Evolutionary conservation across 2,329 filamentous ascomycete genomes (phyloP).

Genomic region (Diplodia mutila): DNA sequence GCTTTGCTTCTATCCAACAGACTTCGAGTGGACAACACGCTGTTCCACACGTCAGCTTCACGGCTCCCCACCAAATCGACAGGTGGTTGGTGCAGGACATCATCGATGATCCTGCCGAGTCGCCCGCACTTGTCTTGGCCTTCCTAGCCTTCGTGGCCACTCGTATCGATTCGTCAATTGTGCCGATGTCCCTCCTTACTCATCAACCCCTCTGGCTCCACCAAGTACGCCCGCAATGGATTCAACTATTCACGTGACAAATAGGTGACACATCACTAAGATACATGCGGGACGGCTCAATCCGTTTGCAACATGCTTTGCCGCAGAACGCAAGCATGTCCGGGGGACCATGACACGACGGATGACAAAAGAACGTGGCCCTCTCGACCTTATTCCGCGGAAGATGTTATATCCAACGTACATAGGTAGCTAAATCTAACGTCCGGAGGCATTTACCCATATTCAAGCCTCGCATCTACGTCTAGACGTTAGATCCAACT

Average conservation of each 20-base stretch:
- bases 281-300: no score
- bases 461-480: no score
- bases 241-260: no score
- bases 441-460: no score
- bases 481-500: no score
- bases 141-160: neutral
- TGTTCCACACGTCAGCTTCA: neutral
- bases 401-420: no score
- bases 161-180: neutral
- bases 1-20: no score
- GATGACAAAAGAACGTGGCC: no score
- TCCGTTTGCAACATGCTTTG: no score
- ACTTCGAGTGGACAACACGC: neutral
- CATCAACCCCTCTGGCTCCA: neutral
- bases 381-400: no score
- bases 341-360: neutral
- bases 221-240: neutral
- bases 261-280: no score
- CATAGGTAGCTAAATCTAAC: no score
- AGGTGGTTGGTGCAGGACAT: neutral
- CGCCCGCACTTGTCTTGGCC: neutral
- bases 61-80: neutral
- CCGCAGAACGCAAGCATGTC: neutral
- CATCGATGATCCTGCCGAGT: neutral
- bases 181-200: neutral